Conservation (phyloP, 108 stramenopile genomes). For the Fistulifera pelliculosa region DNA sequence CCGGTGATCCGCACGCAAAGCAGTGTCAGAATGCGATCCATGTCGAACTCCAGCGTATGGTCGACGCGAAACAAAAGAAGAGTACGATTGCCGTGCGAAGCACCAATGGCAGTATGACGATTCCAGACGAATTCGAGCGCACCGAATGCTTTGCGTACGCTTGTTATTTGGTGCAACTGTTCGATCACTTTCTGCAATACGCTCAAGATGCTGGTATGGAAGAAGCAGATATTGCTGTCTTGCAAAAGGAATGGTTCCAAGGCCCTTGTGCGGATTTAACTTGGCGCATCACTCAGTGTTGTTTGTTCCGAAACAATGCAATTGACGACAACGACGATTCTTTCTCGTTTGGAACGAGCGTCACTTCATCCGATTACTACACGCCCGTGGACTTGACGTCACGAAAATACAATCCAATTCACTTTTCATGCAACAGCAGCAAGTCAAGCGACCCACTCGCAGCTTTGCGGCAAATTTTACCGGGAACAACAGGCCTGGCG, state of each 20-base stretch:
- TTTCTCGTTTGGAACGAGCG: slow-evolving; percentile 16
- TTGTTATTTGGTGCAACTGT: slow-evolving; percentile 28
- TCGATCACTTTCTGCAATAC: slow-evolving; percentile 19
- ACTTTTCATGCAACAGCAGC: not conserved
- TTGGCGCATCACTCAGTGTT: slow-evolving; percentile 31
- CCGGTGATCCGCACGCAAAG: slow-evolving; percentile 5
- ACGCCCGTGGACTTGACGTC: slow-evolving; percentile 17
- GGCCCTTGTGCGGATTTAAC: slow-evolving; percentile 32
- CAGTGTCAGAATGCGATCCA: slow-evolving; percentile 13
- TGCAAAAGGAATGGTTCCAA: slow-evolving; percentile 17
- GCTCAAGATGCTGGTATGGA: not conserved
- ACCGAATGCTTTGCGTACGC: slow-evolving; percentile 20
- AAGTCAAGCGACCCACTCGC: slow-evolving; percentile 23
- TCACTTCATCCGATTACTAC: slow-evolving; percentile 12
- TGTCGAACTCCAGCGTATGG: slow-evolving; percentile 16
- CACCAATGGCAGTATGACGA: slow-evolving; percentile 17
- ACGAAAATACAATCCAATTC: slow-evolving; percentile 8
- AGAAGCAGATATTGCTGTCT: slow-evolving; percentile 2
- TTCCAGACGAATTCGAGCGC: slow-evolving; percentile 12
- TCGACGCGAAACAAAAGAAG: too few relatives aligned
- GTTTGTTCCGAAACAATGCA: slow-evolving; percentile 24
- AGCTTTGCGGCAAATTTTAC: slow-evolving; percentile 19
- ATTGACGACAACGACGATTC: slow-evolving; percentile 3
- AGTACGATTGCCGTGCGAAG: slow-evolving; percentile 8
- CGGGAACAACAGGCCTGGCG: slow-evolving; percentile 21